Base-by-base conservation (phyloP, 441 rosid genomes). In the Adansonia rubrostipa region DNA sequence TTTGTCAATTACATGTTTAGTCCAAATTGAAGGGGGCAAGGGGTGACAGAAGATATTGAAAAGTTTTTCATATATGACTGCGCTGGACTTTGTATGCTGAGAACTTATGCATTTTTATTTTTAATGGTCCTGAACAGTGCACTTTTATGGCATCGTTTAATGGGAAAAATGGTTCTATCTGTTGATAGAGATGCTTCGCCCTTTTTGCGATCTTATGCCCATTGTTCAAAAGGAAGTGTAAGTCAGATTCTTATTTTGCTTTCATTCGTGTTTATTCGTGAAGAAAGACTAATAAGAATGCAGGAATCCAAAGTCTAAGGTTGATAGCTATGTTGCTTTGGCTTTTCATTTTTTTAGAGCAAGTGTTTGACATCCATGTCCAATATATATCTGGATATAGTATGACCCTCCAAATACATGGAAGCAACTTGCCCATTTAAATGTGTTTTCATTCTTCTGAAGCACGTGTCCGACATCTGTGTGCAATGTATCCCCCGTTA, bases 171-270 rank as follows among this genome's bases (percentile, higher is more conserved):
- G 0, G 98, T 92, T 79, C 88, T 96, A 74, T 78, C 85, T n/a
- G 89, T 91, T 74, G 84, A 76, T 15, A 87, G 85, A 6, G 80
- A 89, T 63, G 91, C 90, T 70, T 88, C 94, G 0, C 86, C 96
- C 1, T 85, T 79, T 75, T 86, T 96, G 77, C 96, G 98, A 22
- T 78, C 85, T 78, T 96, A 94, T 72, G 97, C 97, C 7, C 98
- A 96, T 85, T 96, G 99, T 80, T 89, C 97, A 0, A 93, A 88
- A 87, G 98, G 93, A 88, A 89, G 93, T 85, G 98, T 94, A 86
- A 87, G 97, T 66, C 73, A 15, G 6, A 22, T 14, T 1, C 56
- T 20, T 50, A 10, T 61, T 63, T 65, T 67, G 4, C 74, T 56
- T 9, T 50, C 28, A 66, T 62, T 28, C 4, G 62, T 28, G 13